Conservation (phyloP, 331 rosid species). For the Malus hybrid region DNA sequence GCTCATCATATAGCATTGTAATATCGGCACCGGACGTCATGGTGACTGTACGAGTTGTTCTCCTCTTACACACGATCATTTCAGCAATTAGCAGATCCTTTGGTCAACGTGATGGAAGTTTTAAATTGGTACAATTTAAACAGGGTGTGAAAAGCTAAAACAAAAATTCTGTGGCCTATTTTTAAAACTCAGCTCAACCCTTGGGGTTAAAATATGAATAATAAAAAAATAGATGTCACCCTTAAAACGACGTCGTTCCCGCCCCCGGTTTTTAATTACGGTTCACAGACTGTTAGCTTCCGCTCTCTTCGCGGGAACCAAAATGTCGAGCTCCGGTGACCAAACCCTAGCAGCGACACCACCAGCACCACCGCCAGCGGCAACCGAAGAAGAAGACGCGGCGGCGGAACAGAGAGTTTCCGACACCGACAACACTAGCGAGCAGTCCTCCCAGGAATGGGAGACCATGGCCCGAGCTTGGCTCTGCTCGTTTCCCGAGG, state of each 20-base stretch:
- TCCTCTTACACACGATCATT: background rate
- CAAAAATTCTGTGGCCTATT: background rate
- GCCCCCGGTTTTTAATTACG: background rate
- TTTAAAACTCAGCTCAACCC: no score
- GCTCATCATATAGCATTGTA: background rate
- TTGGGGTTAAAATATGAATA: background rate
- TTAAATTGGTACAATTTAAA: background rate
- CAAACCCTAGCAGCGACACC: slow-evolving; percentile 21
- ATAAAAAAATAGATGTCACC: background rate
- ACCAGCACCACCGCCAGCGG: background rate
- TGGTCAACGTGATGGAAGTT: background rate
- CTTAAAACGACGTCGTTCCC: background rate
- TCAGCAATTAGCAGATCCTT: background rate
- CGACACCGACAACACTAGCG: slow-evolving; percentile 30
- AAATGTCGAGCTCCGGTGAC: slow-evolving; percentile 29
- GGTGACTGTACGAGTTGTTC: background rate
- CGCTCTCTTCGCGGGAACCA: background rate
- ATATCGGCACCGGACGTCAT: accelerated
- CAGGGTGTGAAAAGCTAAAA: background rate
- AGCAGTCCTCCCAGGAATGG: slow-evolving; percentile 76
- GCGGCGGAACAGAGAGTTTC: slow-evolving; percentile 16
- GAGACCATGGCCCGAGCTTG: slow-evolving; percentile 98
- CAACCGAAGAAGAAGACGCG: background rate
- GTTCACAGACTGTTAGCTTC: background rate
- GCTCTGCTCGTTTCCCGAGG: slow-evolving; percentile 72